Conservation (phyloP, 768 basidiomycete species). For the Auricularia sp. region DNA sequence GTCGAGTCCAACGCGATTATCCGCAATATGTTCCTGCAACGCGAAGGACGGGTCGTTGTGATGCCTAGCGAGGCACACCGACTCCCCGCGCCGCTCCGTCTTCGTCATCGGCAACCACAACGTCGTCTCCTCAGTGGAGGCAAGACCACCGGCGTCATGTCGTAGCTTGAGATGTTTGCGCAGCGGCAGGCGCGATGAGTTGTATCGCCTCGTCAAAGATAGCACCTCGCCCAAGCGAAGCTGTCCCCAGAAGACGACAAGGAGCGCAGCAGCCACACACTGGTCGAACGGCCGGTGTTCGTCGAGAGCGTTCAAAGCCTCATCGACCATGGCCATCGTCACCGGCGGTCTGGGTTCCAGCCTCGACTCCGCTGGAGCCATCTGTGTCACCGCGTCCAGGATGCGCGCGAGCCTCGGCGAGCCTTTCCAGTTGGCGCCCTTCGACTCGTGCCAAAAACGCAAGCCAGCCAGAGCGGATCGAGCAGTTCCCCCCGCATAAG, state of each 20-base stretch:
- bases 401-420: background rate
- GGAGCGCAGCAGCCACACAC: slow-evolving; percentile 24
- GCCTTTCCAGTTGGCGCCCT: background rate
- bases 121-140: background rate
- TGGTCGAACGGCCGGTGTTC: slow-evolving; percentile 28
- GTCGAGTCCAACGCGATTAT: slow-evolving; percentile 16
- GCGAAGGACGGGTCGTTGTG: slow-evolving; percentile 15
- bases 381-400: background rate
- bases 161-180: background rate
- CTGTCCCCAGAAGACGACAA: slow-evolving; percentile 29
- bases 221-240: slow-evolving; percentile 28
- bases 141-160: background rate
- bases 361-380: background rate
- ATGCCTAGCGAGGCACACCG: background rate
- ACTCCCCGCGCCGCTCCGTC: background rate
- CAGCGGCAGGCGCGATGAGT: background rate
- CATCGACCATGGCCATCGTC: slow-evolving; percentile 22
- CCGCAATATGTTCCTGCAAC: slow-evolving; percentile 19
- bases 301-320: slow-evolving; percentile 15
- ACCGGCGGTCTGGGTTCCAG: slow-evolving; percentile 19
- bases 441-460: background rate
- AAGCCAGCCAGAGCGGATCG: background rate
- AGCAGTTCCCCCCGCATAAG: background rate
- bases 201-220: background rate
- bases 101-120: background rate